A percentile compares a stretch with the other conserved stretches of the same genome.
Evolutionary conservation across 2,329 filamentous ascomycete genomes (phyloP).

Genomic region (Epichloe typhina): DNA sequence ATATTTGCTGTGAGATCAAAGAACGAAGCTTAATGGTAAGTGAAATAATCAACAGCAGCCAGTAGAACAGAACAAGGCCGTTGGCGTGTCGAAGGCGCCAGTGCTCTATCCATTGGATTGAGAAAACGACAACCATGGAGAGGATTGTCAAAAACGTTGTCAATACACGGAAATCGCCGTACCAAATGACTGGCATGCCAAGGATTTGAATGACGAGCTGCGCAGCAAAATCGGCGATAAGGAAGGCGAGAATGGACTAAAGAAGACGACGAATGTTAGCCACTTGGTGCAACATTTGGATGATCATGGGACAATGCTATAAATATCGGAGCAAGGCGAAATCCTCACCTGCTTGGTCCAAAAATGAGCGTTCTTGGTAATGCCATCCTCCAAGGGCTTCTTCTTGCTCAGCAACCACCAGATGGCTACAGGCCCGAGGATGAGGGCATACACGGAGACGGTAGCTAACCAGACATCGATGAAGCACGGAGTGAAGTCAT

Average conservation of each 20-base stretch:
- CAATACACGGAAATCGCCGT: constrained; percentile 75
- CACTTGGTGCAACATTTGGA: too few species aligned
- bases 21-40: constrained; percentile 77
- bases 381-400: constrained; percentile 37
- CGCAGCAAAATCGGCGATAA: constrained; percentile 54
- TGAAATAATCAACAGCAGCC: constrained; percentile 71
- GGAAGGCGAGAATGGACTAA: constrained; percentile 43
- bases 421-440: constrained; percentile 64
- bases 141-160: constrained; percentile 58
- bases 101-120: constrained; percentile 78
- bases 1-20: constrained; percentile 64
- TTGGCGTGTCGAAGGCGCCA: constrained; percentile 72
- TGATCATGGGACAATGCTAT: neutral
- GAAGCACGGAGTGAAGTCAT: constrained; percentile 96
- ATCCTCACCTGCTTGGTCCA: constrained; percentile 68
- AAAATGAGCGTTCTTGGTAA: constrained; percentile 82
- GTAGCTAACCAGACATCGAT: constrained; percentile 77
- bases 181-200: constrained; percentile 56
- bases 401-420: constrained; percentile 67
- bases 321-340: neutral
- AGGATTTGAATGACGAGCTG: constrained; percentile 68
- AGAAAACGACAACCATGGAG: constrained; percentile 62
- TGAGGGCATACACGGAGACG: constrained; percentile 65
- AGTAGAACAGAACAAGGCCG: constrained; percentile 81
- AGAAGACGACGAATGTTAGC: neutral